Evolutionary conservation across 2,329 filamentous ascomycete species (phyloP), one percentile per base, ranked within the genome.

Genomic region (Aspergillus novoparasiticus): DNA sequence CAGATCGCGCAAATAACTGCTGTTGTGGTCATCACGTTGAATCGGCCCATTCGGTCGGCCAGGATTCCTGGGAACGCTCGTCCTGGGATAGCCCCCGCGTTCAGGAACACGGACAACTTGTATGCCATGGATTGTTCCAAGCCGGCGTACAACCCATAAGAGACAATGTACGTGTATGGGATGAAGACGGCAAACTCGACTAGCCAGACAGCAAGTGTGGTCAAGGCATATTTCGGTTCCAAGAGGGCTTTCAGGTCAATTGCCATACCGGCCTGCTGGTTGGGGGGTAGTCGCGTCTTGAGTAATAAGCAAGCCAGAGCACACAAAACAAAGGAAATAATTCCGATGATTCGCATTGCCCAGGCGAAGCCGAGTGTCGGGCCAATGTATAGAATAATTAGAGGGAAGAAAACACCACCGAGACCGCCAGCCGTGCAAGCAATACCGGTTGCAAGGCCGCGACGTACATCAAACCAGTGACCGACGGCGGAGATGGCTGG

Each of bases 151-250:
- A 77, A 51, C 4, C 69, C 70, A 16, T 78, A 77, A 5, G 72
- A 74, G 2, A 73, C 67, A 32, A 79, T 64, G 59, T 79, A 79
- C 12, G 74, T 73, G 41, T 72, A 66, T 0, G 76, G 77, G 19
- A 79, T 73, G 46, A 78, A 78, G 21, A 77, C 71, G 0, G 73
- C 76, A 59, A 76, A 75, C 59, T 78, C 76, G 16, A 76, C 72
- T 10, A 78, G 68, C 56, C 76, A 78, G 4, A 78, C 66, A 0
- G 74, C 75, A 3, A 70, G 32, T 0, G 72, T 76, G 0, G 74
- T 77, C 0, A 63, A 57, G 0, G 70, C 71, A 45, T 71, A 75
- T 16, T 64, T 64, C 8, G 62, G n/a, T 39, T 76, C 73, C 5
- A 30, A 57, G 2, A 76, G 58, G 1, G 72, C 67, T 9, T 54